Conservation (phyloP, 768 basidiomycete genomes). For the Coprinellus aureogranulatus region DNA sequence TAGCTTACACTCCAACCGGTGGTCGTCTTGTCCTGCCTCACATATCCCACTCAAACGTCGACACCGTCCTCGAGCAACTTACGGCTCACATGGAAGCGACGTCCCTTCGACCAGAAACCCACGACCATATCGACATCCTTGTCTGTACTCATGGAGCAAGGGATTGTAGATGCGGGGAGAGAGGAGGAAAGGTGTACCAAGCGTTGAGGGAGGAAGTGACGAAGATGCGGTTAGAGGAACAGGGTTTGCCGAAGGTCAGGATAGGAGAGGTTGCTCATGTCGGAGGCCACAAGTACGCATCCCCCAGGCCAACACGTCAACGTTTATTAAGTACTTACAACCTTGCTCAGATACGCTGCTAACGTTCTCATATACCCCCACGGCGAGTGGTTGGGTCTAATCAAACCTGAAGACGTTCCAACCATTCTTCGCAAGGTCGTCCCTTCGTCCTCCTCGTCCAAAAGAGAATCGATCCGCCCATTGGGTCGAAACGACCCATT, state of each 20-base stretch:
- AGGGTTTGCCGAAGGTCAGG: constrained; percentile 31
- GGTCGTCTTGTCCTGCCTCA: constrained; percentile 50
- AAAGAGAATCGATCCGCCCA: constrained; percentile 16
- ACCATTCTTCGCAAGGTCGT: constrained; percentile 47
- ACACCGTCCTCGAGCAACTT: constrained; percentile 42
- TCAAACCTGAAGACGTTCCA: constrained; percentile 58
- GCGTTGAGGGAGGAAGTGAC: constrained; percentile 54
- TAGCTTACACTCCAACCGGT: constrained; percentile 49
- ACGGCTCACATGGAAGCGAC: constrained; percentile 23
- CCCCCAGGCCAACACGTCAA: not conserved
- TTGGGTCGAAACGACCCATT: constrained; percentile 30
- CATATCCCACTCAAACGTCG: constrained; percentile 49
- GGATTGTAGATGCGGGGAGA: constrained; percentile 77
- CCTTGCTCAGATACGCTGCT: constrained; percentile 66
- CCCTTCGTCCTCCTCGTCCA: not conserved
- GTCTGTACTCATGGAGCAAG: constrained; percentile 79
- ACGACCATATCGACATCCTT: constrained; percentile 46
- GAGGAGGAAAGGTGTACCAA: constrained; percentile 54
- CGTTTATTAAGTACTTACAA: too few species aligned
- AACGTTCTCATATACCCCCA: constrained; percentile 68
- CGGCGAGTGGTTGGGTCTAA: constrained; percentile 70
- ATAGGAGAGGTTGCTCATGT: constrained; percentile 75
- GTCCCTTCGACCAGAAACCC: constrained; percentile 7
- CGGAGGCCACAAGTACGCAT: constrained; percentile 76
- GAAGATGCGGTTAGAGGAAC: constrained; percentile 29